These are phyloP conservation scores for Vickermania spadyakhi DNA, from an alignment of 208 protist genomes.

Conservation along the genomic window DNA sequence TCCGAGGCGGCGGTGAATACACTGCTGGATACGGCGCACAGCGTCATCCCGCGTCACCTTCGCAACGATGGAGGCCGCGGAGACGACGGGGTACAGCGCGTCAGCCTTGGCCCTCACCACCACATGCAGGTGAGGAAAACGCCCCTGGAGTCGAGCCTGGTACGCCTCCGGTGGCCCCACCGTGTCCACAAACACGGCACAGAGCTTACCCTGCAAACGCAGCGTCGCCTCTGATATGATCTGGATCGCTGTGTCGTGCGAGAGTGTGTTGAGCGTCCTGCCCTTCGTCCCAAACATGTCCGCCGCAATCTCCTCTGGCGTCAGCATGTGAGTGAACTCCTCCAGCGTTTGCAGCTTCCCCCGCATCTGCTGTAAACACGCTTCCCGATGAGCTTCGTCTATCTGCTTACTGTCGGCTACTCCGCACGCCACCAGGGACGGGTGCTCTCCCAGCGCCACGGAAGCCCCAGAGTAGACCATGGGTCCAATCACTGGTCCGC, in stretches of 20 bases:
- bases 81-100: constrained; percentile 83
- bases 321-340: constrained; percentile 49
- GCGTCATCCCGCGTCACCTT: constrained; percentile 74
- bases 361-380: constrained; percentile 37
- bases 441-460: constrained; percentile 61
- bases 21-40: not conserved
- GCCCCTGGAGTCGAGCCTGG: constrained; percentile 42
- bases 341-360: constrained; percentile 45
- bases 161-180: constrained; percentile 85
- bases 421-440: constrained; percentile 57
- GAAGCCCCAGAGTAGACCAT: constrained; percentile 92
- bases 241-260: constrained; percentile 73
- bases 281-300: constrained; percentile 63
- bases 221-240: constrained; percentile 76
- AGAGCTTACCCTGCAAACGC: constrained; percentile 57
- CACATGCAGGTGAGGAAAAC: constrained; percentile 84
- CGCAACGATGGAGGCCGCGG: constrained; percentile 90
- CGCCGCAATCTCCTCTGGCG: constrained; percentile 59
- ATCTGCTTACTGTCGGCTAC: constrained; percentile 89
- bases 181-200: constrained; percentile 90
- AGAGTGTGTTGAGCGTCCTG: constrained; percentile 82
- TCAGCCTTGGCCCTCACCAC: constrained; percentile 89
- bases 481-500: constrained; percentile 90
- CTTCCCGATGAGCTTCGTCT: constrained; percentile 35
- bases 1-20: not conserved